Base-by-base conservation (phyloP, 495 filamentous ascomycete genomes). In the Hypoxylon intermedium region DNA sequence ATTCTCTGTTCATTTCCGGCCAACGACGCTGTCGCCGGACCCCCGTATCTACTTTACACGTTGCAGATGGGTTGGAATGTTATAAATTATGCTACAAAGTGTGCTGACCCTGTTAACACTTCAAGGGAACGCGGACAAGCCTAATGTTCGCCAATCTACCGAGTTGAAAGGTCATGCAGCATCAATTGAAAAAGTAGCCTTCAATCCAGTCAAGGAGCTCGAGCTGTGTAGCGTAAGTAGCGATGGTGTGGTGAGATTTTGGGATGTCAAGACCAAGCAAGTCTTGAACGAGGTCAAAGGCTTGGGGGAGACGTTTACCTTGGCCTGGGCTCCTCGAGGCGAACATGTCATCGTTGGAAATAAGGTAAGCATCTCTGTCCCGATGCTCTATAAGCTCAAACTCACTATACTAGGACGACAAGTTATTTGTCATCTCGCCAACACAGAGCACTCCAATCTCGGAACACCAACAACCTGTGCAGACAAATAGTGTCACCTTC, bases 261-360 rank as follows among this genome's bases (percentile, higher is more conserved):
- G 94, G 94, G 95, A 98, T 56, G 91, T 96, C 13, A 82, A 92
- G 60, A 90, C 83, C 18, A 93, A 91, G 72, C 72, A 79, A 3
- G 90, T 89, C 49, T 82, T 90, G 30, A 92, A 90, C 63, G 89
- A 89, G 56, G 78, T 93, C 1, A 90, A 89, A 70, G 84, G 89
- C n/a, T 86, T 87, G 26, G 91, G 91, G 5, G 88, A 89, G 69
- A 89, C 91, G 6, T 90, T 95, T 58, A 89, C 86, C 11, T 77
- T 96, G 48, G 88, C 87, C 5, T 98, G 94, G 92, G 85, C 82
- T 47, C 92, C 92, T n/a, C 89, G 94, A 68, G 95, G 95, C 3
- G 84, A 79, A 38, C 86, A 85, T 42, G 77, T 98, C 43, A 77
- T 96, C 5, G 92, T 90, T 36, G 94, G 94, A 19, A 90, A 86